Percentiles rank a stretch among this genome's conserved stretches.
Conservation (phyloP, 2,329 filamentous ascomycete genomes). For the Moelleriella libera region DNA sequence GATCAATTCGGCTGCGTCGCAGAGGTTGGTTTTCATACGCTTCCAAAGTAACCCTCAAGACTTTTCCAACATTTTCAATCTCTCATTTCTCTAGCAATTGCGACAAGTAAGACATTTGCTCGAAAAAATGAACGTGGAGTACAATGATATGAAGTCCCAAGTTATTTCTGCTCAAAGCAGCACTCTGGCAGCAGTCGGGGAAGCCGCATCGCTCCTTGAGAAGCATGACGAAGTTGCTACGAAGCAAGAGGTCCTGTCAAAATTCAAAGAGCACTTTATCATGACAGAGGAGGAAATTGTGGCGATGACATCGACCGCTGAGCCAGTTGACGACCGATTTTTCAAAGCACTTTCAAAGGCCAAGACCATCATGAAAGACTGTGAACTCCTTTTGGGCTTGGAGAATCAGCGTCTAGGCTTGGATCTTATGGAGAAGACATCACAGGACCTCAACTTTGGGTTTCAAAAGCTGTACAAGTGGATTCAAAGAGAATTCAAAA, state of each 20-base stretch:
- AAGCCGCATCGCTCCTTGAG: constrained; percentile 58
- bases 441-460: constrained; percentile 71
- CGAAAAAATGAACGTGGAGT: constrained; percentile 63
- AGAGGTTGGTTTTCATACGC: constrained; percentile 43
- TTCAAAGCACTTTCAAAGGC: constrained; percentile 65
- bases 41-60: not conserved
- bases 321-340: constrained; percentile 75
- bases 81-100: constrained; percentile 50
- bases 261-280: constrained; percentile 72
- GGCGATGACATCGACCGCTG: constrained; percentile 61
- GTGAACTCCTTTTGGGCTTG: constrained; percentile 75
- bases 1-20: constrained; percentile 80
- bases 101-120: constrained; percentile 71
- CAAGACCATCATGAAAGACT: constrained; percentile 79
- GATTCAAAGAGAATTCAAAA: constrained; percentile 88
- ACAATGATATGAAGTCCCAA: constrained; percentile 65
- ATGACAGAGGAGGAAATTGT: constrained; percentile 69
- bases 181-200: constrained; percentile 60
- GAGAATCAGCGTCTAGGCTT: constrained; percentile 80
- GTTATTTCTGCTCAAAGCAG: constrained; percentile 62
- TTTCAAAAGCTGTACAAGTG: constrained; percentile 95
- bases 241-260: constrained; percentile 63
- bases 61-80: not conserved
- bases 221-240: constrained; percentile 62
- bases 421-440: constrained; percentile 84